Conservation (phyloP, 768 basidiomycete species). For the Tricholoma matsutake region DNA sequence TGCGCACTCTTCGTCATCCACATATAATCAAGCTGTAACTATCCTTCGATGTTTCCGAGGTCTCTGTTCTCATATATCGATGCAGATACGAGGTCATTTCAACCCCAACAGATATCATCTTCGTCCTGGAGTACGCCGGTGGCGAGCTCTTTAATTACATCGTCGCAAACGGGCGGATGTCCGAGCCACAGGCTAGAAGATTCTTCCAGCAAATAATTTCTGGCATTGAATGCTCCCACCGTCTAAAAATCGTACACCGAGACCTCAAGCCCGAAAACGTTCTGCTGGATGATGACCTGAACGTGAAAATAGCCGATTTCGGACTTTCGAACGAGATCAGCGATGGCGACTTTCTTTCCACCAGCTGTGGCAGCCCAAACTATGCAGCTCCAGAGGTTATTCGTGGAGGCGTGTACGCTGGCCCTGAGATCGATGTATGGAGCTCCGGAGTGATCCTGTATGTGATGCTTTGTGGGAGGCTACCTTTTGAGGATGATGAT, state of each 20-base stretch:
- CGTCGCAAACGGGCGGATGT: slow-evolving; percentile 89
- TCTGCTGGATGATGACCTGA: slow-evolving; percentile 77
- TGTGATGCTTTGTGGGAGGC: slow-evolving; percentile 92
- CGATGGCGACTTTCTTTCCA: slow-evolving; percentile 95
- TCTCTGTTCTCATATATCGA: slow-evolving; percentile 10
- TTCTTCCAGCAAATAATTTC: slow-evolving; percentile 99
- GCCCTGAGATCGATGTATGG: slow-evolving; percentile 99
- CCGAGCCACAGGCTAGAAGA: slow-evolving; percentile 79
- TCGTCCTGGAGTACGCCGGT: slow-evolving; percentile 95
- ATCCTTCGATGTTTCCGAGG: slow-evolving; percentile 10
- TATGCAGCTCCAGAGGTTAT: slow-evolving; percentile 99
- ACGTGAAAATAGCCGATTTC: slow-evolving; percentile 99
- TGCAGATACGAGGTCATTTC: slow-evolving; percentile 84
- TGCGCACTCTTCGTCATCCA: slow-evolving; percentile 89
- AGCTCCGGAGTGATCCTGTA: slow-evolving; percentile 98
- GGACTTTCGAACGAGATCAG: slow-evolving; percentile 94
- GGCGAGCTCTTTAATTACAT: slow-evolving; percentile 99
- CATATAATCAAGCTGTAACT: slow-evolving; percentile 97
- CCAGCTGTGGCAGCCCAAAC: slow-evolving; percentile 97
- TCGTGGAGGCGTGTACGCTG: slow-evolving; percentile 90
- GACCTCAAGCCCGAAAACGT: slow-evolving; percentile 98
- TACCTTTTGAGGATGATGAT: slow-evolving; percentile 98
- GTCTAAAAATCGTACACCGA: slow-evolving; percentile 95
- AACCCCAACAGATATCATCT: slow-evolving; percentile 93
- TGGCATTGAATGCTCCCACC: slow-evolving; percentile 95